Evolutionary conservation across 2,329 filamentous ascomycete genomes (phyloP), one percentile per base, ranked within the genome.

Genomic region (Talaromyces sp.): DNA sequence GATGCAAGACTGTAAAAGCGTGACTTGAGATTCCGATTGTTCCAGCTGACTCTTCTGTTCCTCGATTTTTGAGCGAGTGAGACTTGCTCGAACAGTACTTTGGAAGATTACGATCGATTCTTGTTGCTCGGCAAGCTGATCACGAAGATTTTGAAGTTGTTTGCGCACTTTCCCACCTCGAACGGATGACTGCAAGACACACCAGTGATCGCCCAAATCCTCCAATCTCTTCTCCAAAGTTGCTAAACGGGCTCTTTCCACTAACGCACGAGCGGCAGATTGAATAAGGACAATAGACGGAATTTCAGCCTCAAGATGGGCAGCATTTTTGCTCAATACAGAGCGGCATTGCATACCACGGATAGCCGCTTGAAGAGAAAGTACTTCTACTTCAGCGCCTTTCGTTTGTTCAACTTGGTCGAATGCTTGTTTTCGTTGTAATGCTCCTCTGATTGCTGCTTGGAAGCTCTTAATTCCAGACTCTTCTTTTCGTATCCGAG

Each of bases 331-430:
- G n/a, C 65, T 62, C 22, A 76, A 15, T 5, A 67, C 62, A 39
- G 68, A 65, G 28, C 74, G 74, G 25, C 67, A 62, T 39, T 73
- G 76, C 81, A 87, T 85, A 53, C 86, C 88, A 62, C 88, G 82
- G 57, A 85, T 79, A 11, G 79, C 74, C 5, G 83, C 82, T 72
- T 91, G 87, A 4, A 90, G 72, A 8, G 80, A 65, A 51, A 72
- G 67, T 75, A 92, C 83, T 65, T 85, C 81, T 51, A 84, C 81
- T 60, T 92, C 83, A 56, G 88, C 85, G 59, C 85, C 85, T 65
- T 82, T 84, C 58, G 84, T 88, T 63, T 82, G 80, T 65, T 82
- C 80, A 69, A 92, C 83, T 69, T 88, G 83, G 70, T 79, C 72
- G 51, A 70, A 71, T 11, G 78, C 71, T 25, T 68, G 65, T 62